Percentiles rank a stretch among this genome's conserved stretches.
phyloP scores from a whole-genome alignment of 148 eudicot species.

The Spergularia marina region DNA sequence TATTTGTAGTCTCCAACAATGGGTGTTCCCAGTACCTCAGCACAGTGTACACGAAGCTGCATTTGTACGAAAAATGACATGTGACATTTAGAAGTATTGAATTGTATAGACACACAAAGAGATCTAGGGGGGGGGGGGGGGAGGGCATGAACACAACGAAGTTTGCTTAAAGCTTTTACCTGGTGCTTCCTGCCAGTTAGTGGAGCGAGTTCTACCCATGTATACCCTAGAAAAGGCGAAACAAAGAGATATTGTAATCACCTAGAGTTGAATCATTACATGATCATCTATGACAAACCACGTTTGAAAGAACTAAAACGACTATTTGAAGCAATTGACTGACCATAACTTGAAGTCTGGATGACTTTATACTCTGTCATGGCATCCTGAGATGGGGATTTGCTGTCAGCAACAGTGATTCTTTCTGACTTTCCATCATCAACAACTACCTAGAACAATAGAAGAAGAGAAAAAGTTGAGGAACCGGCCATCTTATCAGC shows the following conservation, averaged over 20 bases:
- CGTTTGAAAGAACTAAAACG: not conserved
- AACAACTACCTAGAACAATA: slow-evolving; percentile 53
- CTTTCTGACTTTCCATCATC: slow-evolving; percentile 92
- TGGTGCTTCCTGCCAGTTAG: slow-evolving; percentile 96
- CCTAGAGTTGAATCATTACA: not conserved
- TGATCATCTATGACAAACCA: not conserved
- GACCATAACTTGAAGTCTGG: slow-evolving; percentile 60
- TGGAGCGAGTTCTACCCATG: slow-evolving; percentile 88
- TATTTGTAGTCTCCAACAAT: slow-evolving; percentile 97
- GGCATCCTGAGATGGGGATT: slow-evolving; percentile 67
- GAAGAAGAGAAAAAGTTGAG: slow-evolving; percentile 18
- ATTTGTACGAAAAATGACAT: slow-evolving; percentile 12
- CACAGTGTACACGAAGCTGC: slow-evolving; percentile 95
- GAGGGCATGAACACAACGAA: not conserved
- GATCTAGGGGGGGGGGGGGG: too few relatives aligned
- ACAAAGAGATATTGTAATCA: slow-evolving; percentile 2
- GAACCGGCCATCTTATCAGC: not conserved
- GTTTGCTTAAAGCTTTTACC: slow-evolving; percentile 36
- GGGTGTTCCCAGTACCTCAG: slow-evolving; percentile 91
- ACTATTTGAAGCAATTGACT: not conserved
- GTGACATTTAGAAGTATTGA: not conserved
- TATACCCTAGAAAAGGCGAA: slow-evolving; percentile 49
- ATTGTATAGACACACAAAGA: not conserved
- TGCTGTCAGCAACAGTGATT: slow-evolving; percentile 49
- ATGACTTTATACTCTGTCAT: slow-evolving; percentile 81